These are phyloP conservation scores for Cokeromyces recurvatus DNA, from an alignment of 371 early-diverging fungal genomes.

Conservation along the genomic window DNA sequence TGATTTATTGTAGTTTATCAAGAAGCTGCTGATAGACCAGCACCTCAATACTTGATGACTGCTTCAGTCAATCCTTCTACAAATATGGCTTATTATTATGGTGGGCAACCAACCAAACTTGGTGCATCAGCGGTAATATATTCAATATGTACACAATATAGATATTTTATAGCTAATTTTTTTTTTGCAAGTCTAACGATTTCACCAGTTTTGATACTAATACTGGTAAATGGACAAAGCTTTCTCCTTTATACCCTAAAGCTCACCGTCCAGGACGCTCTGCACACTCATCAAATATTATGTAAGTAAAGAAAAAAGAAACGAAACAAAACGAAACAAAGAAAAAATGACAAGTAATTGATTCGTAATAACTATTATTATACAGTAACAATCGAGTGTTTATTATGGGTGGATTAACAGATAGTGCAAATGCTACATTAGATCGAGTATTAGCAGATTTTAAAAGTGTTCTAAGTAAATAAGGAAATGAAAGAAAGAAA, in stretches of 20 bases:
- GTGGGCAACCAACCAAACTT: constrained; percentile 22
- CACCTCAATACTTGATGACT: constrained; percentile 25
- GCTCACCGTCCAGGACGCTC: constrained; percentile 25
- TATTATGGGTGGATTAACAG: constrained; percentile 32
- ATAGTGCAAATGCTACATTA: constrained; percentile 3
- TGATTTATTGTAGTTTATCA: background rate
- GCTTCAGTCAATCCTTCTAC: constrained; percentile 20
- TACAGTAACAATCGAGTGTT: constrained; percentile 31
- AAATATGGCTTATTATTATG: constrained; percentile 33
- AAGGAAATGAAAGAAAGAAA: background rate
- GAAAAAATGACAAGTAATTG: background rate
- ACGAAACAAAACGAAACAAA: background rate
- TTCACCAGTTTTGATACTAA: constrained; percentile 23
- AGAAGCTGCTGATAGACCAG: background rate
- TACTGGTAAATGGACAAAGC: constrained; percentile 13
- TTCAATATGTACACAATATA: no score
- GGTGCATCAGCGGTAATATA: background rate
- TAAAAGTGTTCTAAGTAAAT: constrained; percentile 34
- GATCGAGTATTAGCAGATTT: constrained; percentile 24
- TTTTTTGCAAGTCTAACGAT: constrained; percentile 25
- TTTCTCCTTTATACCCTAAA: constrained; percentile 15
- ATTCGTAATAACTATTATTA: background rate
- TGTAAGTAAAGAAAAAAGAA: constrained; percentile 21
- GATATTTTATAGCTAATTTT: no score
- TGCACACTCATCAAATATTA: constrained; percentile 26